Conservation (phyloP, 176 grass and related monocot genomes). For the Alloteropsis semialata region DNA sequence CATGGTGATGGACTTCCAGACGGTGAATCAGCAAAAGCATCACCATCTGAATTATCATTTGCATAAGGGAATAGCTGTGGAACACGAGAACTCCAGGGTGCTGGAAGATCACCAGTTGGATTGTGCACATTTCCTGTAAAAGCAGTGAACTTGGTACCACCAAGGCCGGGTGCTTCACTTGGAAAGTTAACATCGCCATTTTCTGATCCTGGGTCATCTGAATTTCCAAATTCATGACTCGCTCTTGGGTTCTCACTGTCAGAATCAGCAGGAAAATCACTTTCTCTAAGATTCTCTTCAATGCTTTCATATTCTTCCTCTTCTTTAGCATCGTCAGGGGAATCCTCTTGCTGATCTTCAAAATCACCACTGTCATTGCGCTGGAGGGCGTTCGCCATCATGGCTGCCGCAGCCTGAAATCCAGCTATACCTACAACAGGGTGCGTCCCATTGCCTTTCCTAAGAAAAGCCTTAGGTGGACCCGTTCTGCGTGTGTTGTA, state of each 20-base stretch:
- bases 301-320: conserved; percentile 80
- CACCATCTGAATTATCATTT: conserved; percentile 73
- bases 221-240: conserved; percentile 58
- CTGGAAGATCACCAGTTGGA: conserved; percentile 50
- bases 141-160: conserved; percentile 36
- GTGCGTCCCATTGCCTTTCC: conserved; percentile 48
- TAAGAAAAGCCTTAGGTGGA: conserved; percentile 46
- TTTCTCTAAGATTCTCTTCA: conserved; percentile 60
- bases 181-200: conserved; percentile 46
- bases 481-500: conserved; percentile 41
- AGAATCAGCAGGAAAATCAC: conserved; percentile 69
- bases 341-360: conserved; percentile 52
- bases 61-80: conserved; percentile 55
- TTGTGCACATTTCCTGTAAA: conserved; percentile 48
- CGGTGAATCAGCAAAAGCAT: conserved; percentile 78
- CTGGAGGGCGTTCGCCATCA: conserved; percentile 40
- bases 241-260: conserved; percentile 75
- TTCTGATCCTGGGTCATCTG: conserved; percentile 80
- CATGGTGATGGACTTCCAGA: conserved; percentile 77
- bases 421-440: conserved; percentile 37
- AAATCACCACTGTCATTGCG: conserved; percentile 54
- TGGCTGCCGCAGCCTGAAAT: conserved; percentile 36
- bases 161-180: conserved; percentile 18
- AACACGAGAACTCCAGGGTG: conserved; percentile 45
- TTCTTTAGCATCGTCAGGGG: conserved; percentile 63